Evolutionary conservation across 1,139 yeast species (phyloP), one percentile per base, ranked within the genome.

Genomic region (Wickerhamomyces sp.): DNA sequence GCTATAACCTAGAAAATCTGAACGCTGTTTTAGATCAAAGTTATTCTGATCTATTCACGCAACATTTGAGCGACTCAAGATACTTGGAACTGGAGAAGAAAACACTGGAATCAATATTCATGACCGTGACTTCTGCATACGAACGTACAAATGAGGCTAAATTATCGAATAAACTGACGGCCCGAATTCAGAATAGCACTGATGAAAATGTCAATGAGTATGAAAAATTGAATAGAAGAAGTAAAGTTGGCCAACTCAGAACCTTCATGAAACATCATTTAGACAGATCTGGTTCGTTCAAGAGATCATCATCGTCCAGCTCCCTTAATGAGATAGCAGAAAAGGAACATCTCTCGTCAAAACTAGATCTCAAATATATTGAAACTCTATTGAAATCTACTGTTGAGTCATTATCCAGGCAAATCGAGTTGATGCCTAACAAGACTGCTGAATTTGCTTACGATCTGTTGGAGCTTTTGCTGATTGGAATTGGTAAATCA

Each of bases 391-490:
- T 90, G 38, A 81, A 81, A 53, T 78, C 88, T 31, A 76, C 84
- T 5, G 87, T 90, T 31, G 98, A 91, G 64, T 76, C 93, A 1
- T 72, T 89, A 7, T 85, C 95, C 4, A 73, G 98, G 58, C 72
- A 84, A 7, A 75, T 88, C 58, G 96, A 89, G 58, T 67, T 91
- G 44, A 73, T 82, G 1, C 88, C 95, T 1, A 60, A 65, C 23
- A 82, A 76, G 51, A 72, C 87, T 7, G 76, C 85, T 4, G 83
- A 78, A 41, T 78, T 81, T 57, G 77, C 90, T 0, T 68, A 79
- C 42, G 89, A 81, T 49, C 66, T 90, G 26, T 71, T 88, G 53
- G 88, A 85, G 49, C 71, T 87, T 34, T 63, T 89, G 44, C 63
- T 88, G 26, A 74, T 80, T 48, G 89, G 85, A 48, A 73, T 88